Base-by-base conservation (phyloP, 148 eudicot genomes). In the Amaranthus cruentus region DNA sequence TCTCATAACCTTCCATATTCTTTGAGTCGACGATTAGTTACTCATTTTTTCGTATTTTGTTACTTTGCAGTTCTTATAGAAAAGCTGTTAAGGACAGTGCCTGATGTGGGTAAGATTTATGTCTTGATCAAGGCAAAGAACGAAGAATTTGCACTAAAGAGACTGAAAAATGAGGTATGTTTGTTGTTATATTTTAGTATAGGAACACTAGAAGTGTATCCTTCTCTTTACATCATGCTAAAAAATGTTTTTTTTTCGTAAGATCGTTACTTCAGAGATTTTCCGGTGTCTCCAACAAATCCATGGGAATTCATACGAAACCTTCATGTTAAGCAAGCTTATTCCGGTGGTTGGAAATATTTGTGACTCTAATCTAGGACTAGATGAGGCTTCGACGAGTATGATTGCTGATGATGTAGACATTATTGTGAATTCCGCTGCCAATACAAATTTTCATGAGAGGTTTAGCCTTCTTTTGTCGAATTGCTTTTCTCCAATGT, bases 371-470 rank as follows among this genome's bases (percentile, higher is more conserved):
- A 79, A 89, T 81, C 87, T 95, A 44, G 99, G 97, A 21, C 53
- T 92, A 66, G 91, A 90, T 48, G 85, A 86, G 63, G 79, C 82
- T 53, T 72, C 69, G 42, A 76, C 81, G 6, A 77, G 76, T 63
- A 77, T 70, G 79, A 86, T 95, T 55, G 74, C 77, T 12, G 82
- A 84, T 76, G 91, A 95, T 57, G 97, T 95, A 9, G 96, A 95
- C 70, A 67, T 95, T 28, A 84, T 95, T 68, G 88, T 95, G 65
- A 95, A 95, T 78, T 95, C 99, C 55, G 99, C 99, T 71, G 99
- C 99, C 53, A 95, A 88, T 82, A 95, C 99, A 63, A 90, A 90
- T 79, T 95, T 95, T 58, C 97, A 95, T 77, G 99, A 95, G 81
- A 95, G 97, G 99, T 92, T 49, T 38, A 47, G 73, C 44, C 38